Evolutionary conservation across 108 stramenopile genomes (phyloP), one percentile per base, ranked within the genome.

Genomic region (Schizochytrium sp.): DNA sequence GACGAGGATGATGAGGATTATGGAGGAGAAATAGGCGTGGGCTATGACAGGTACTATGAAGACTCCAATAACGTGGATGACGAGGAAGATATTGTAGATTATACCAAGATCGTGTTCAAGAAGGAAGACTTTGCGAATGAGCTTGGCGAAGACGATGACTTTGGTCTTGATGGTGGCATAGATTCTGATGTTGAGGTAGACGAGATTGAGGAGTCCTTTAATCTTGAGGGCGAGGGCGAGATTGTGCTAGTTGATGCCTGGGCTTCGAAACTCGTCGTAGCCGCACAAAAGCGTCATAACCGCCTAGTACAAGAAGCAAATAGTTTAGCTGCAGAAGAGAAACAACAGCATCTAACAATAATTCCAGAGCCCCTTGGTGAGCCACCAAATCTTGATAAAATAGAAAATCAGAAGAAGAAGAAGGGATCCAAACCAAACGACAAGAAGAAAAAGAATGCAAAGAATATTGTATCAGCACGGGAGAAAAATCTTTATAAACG

Each of bases 401-500:
- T n/a, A 60, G 59, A 1, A 60, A n/a, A 2, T 60, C 17, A 60
- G 19, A n/a, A 1, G 28, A n/a, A 60, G 2, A n/a, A 60, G 2
- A 44, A 44, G 5, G 15, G 28, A 69, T 7, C 64, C 64, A 69
- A 69, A 12, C 64, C 10, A 7, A 7, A 15, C 12, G 64, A 15
- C 12, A 69, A 58, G 57, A 58, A 58, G 57, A 58, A 58, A 17
- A 58, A 58, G 57, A 58, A 58, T 10, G 44, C 40, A 44, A 69
- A 8, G 64, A 69, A 69, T 44, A 38, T 38, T 15, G 44, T 44
- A 1, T 69, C 64, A 15, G 64, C 64, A 12, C 64, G 64, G 64
- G 64, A 69, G 44, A 69, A 69, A 3, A 38, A 69, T 10, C 15
- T 69, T 13, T 69, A 69, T 44, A 69, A 69, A 69, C 64, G 64